Conservation (phyloP, 768 basidiomycete genomes). For the Amanita rimosa region DNA sequence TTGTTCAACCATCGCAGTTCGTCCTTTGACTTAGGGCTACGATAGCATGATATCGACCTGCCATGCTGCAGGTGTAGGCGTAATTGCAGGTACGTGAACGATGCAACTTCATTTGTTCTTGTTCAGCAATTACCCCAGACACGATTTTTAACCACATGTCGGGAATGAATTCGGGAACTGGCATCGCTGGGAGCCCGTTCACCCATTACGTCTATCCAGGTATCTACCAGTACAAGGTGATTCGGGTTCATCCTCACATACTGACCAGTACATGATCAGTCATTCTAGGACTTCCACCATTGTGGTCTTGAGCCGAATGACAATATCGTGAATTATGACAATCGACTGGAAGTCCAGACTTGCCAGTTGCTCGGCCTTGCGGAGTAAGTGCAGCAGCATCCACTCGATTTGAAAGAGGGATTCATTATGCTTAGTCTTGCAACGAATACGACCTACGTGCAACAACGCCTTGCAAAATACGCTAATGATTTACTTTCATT, state of each 20-base stretch:
- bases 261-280: background rate
- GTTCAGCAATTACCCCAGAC: constrained; percentile 17
- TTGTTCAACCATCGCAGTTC: background rate
- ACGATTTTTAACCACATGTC: constrained; percentile 64
- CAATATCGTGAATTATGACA: constrained; percentile 43
- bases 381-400: constrained; percentile 26
- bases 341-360: constrained; percentile 44
- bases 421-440: constrained; percentile 32
- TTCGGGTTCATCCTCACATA: constrained; percentile 8
- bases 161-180: constrained; percentile 31
- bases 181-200: constrained; percentile 37
- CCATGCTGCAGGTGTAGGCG: constrained; percentile 43
- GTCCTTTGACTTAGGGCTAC: background rate
- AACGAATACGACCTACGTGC: constrained; percentile 52
- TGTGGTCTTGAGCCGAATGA: constrained; percentile 44
- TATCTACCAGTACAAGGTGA: constrained; percentile 33
- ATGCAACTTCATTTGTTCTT: background rate
- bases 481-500: constrained; percentile 50
- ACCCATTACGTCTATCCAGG: constrained; percentile 44
- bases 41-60: constrained; percentile 36
- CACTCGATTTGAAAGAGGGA: background rate
- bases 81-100: constrained; percentile 31
- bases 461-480: constrained; percentile 40
- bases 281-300: constrained; percentile 23
- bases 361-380: constrained; percentile 41